Conservation (phyloP, 1,139 yeast genomes). For the Suhomyces guaymorum region DNA sequence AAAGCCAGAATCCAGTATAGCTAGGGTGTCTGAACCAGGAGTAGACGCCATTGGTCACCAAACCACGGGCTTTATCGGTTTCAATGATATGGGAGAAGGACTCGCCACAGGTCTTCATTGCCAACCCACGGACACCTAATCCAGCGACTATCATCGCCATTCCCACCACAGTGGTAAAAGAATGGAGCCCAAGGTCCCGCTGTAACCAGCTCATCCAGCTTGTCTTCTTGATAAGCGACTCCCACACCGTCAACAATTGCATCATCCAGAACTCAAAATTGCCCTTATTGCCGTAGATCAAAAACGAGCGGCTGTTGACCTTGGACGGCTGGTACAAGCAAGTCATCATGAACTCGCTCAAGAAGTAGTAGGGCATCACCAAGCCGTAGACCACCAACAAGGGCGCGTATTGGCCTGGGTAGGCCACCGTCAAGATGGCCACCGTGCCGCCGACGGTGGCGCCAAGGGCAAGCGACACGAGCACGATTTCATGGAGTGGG, state of each 20-base stretch:
- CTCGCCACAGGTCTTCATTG: constrained; percentile 39
- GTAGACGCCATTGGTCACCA: constrained; percentile 39
- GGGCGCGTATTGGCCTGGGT: constrained; percentile 1
- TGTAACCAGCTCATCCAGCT: constrained; percentile 8
- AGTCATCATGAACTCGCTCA: constrained; percentile 33
- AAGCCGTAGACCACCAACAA: constrained; percentile 22
- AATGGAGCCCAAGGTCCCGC: constrained; percentile 1
- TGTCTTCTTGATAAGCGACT: constrained; percentile 19
- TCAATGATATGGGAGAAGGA: constrained; percentile 37
- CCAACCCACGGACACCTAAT: constrained; percentile 26
- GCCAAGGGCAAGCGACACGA: constrained; percentile 26
- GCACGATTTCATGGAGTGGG: constrained; percentile 25
- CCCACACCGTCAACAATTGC: constrained; percentile 31
- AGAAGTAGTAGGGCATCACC: constrained; percentile 27
- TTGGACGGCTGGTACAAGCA: constrained; percentile 28
- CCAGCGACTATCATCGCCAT: constrained; percentile 23
- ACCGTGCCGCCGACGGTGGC: constrained; percentile 17
- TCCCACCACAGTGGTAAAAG: constrained; percentile 14
- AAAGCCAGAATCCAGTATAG: constrained; percentile 44
- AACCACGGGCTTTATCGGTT: constrained; percentile 12
- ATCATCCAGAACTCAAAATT: constrained; percentile 34
- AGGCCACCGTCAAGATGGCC: constrained; percentile 2
- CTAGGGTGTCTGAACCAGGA: constrained; percentile 40
- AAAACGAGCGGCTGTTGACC: constrained; percentile 32
- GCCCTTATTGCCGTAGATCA: constrained; percentile 41